Evolutionary conservation across 176 grass and related monocot species (phyloP).

Genomic region (Cymbopogon citratus): DNA sequence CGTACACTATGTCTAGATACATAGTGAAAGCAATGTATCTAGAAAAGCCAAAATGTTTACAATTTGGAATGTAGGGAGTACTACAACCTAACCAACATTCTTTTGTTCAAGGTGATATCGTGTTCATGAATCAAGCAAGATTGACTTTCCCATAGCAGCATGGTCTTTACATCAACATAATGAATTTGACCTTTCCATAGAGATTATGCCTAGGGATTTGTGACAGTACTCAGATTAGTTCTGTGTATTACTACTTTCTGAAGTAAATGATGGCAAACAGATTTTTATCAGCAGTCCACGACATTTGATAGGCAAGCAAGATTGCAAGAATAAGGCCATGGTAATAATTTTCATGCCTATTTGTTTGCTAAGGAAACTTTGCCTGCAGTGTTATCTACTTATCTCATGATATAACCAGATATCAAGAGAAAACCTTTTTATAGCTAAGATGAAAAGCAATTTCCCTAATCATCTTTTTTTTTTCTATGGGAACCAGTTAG

Average conservation of each 20-base stretch:
- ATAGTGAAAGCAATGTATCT: neutral
- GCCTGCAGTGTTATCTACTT: neutral
- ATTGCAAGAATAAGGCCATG: neutral
- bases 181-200: neutral
- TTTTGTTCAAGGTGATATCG: neutral
- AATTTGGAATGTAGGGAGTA: neutral
- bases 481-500: neutral
- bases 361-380: neutral
- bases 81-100: neutral
- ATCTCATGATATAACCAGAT: neutral
- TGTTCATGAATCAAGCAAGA: slow-evolving; percentile 3
- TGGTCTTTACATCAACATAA: slow-evolving; percentile 16
- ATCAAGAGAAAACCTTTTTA: neutral
- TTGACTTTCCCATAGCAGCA: neutral
- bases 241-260: neutral
- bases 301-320: neutral
- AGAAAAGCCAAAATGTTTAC: neutral
- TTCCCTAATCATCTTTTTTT: neutral
- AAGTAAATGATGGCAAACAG: neutral
- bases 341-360: neutral
- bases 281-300: neutral
- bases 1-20: too few species aligned
- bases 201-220: neutral
- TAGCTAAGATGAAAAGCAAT: neutral
- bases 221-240: neutral